Evolutionary conservation across 768 basidiomycete species (phyloP), one percentile per base, ranked within the genome.

Genomic region (Psilocybe sp.): DNA sequence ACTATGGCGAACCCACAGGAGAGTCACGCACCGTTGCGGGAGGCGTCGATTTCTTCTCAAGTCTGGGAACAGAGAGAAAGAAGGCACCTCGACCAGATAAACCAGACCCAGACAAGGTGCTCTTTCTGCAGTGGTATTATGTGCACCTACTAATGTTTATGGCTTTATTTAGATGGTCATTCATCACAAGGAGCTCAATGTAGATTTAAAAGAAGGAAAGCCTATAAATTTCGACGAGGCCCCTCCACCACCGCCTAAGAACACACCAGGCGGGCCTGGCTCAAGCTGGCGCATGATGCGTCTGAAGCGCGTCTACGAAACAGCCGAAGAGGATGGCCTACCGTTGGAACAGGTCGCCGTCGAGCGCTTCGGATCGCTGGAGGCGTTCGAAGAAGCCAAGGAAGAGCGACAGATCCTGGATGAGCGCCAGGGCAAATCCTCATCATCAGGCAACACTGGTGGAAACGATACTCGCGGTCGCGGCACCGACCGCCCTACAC

Each of bases 231-330:
- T 71, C 11, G 70, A 74, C 44, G 70, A 72, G 40, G 51, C 53
- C 19, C 61, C 76, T 3, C 60, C 71, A 1, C 69, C 73, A 43
- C 67, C 76, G 5, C 81, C 78, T 64, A 62, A 79, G 16, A 64
- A 72, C 47, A 81, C 79, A 0, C 92, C 93, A 0, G 96, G 96
- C 2, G 93, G 92, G 1, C 89, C 94, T 4, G 96, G 96, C 10
- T 92, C 92, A 2, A 85, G 84, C 62, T 99, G 97, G 96, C 85
- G 97, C 13, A 98, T 98, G 97, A 93, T 91, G 85, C 92, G 94
- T 59, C 80, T 99, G 0, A 82, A 85, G 36, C 79, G 90, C 13
- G 87, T 92, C 1, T 95, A 92, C 62, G 96, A 98, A 64, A 80
- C 89, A 2, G 92, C 89, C 0, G 85, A 92, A 51, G 95, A 98